phyloP scores from a whole-genome alignment of 345 rosid genomes.

The Heritiera fomes region DNA sequence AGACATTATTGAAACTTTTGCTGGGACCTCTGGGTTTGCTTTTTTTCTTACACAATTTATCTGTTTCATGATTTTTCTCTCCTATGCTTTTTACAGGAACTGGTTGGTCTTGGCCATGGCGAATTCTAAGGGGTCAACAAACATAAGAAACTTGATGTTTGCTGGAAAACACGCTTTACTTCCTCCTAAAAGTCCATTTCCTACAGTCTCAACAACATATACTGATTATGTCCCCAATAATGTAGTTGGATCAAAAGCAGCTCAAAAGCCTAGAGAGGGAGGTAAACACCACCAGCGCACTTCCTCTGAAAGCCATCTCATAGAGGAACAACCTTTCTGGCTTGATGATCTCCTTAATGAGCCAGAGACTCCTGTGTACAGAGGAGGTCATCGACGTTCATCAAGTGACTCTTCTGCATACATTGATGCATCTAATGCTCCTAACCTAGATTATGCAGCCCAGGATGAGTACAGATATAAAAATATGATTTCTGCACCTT shows the following conservation, averaged over 20 bases:
- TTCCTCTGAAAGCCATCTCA: slow-evolving; percentile 77
- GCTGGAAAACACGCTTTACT: slow-evolving; percentile 79
- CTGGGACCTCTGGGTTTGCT: background rate
- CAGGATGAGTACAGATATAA: slow-evolving; percentile 61
- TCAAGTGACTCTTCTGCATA: slow-evolving; percentile 98
- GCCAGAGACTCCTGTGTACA: slow-evolving; percentile 88
- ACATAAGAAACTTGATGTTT: slow-evolving; percentile 61
- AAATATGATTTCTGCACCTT: slow-evolving; percentile 42
- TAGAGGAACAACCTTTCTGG: slow-evolving; percentile 99
- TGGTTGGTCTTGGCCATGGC: slow-evolving; percentile 52
- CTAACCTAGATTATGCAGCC: slow-evolving; percentile 56
- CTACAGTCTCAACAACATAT: slow-evolving; percentile 62
- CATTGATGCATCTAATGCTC: slow-evolving; percentile 58
- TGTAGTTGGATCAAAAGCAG: slow-evolving; percentile 61
- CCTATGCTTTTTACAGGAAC: slow-evolving; percentile 35
- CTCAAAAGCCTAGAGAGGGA: slow-evolving; percentile 68
- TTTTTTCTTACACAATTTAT: slow-evolving; percentile 13
- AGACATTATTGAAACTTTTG: background rate
- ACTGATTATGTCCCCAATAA: slow-evolving; percentile 61
- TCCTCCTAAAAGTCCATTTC: slow-evolving; percentile 94
- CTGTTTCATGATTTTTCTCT: background rate
- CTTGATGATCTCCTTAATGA: slow-evolving; percentile 98
- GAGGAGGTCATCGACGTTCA: slow-evolving; percentile 93
- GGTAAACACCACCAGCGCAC: slow-evolving; percentile 76
- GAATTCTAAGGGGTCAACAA: slow-evolving; percentile 77